A percentile compares a stretch with the other conserved stretches of the same genome.
Conservation (phyloP, 169 alveolate species). For the Eimeria acervulina region DNA sequence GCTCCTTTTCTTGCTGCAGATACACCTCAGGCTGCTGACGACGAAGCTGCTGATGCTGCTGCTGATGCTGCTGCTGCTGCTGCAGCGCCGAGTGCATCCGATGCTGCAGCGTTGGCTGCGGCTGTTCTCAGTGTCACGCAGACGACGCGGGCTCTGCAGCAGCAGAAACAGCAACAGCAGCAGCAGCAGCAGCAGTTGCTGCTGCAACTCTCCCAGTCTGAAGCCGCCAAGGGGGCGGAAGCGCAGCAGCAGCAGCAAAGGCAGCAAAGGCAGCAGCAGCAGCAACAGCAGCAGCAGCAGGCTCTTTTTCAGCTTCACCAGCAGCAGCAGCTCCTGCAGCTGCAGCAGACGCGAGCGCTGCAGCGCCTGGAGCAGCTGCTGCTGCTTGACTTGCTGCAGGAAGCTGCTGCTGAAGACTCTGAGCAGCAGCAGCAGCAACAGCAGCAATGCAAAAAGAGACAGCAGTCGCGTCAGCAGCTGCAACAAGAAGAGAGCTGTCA, state of each 20-base stretch:
- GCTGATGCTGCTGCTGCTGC: constrained; percentile 1
- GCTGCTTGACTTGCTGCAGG: constrained; percentile 26
- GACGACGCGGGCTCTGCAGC: constrained; percentile 60
- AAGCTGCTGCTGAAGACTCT: background rate
- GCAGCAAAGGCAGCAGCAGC: constrained; percentile 36
- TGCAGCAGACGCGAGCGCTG: too few relatives aligned
- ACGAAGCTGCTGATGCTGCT: constrained; percentile 15
- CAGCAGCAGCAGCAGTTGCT: constrained; percentile 30
- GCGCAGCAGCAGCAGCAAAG: constrained; percentile 51
- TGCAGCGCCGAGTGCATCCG: background rate
- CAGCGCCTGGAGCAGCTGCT: too few relatives aligned
- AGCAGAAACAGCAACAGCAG: constrained; percentile 34
- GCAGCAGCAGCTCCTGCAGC: too few relatives aligned
- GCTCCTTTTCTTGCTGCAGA: constrained; percentile 5
- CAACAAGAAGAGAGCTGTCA: background rate
- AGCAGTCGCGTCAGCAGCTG: background rate
- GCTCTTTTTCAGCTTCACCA: too few relatives aligned
- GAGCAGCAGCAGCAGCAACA: constrained; percentile 41
- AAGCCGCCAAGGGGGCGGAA: background rate
- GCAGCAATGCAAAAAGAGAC: background rate
- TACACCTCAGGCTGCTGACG: background rate
- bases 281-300: too few relatives aligned
- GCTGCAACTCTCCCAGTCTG: background rate
- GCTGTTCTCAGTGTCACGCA: background rate
- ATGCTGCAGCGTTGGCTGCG: background rate